phyloP scores from a whole-genome alignment of 306 rosid species.

The Hippophae tibetana region DNA sequence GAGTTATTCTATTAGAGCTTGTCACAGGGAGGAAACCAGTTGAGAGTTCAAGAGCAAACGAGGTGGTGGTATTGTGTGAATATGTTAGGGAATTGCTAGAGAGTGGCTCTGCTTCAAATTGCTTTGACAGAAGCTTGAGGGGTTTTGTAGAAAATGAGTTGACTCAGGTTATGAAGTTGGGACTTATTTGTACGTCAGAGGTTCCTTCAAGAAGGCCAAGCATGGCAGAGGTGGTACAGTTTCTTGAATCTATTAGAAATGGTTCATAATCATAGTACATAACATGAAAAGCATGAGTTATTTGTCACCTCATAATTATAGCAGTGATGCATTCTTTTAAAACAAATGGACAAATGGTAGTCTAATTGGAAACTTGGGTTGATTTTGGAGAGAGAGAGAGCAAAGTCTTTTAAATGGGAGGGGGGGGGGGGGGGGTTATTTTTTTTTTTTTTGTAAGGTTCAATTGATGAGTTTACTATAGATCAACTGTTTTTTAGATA shows the following conservation, averaged over 20 bases:
- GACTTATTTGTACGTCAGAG: constrained; percentile 78
- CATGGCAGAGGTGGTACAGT: constrained; percentile 96
- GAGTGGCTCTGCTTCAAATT: constrained; percentile 64
- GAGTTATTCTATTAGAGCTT: constrained; percentile 87
- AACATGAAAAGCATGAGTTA: not conserved
- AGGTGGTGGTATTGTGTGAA: constrained; percentile 87
- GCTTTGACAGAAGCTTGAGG: constrained; percentile 63
- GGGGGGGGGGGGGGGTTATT: not conserved
- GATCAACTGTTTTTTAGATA: constrained; percentile 22
- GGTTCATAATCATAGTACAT: constrained; percentile 49
- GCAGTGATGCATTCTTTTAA: constrained; percentile 19
- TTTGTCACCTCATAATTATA: constrained; percentile 17
- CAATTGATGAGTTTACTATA: constrained; percentile 26
- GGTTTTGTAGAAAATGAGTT: constrained; percentile 86
- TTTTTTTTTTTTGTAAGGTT: constrained; percentile 36
- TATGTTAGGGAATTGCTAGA: constrained; percentile 70
- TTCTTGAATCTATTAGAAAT: constrained; percentile 89
- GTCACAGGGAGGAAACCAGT: constrained; percentile 96
- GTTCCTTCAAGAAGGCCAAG: constrained; percentile 84
- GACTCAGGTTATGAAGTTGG: constrained; percentile 89
- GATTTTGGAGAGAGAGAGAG: constrained; percentile 14
- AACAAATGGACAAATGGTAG: not conserved
- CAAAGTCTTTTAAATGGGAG: constrained; percentile 14
- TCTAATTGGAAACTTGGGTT: constrained; percentile 11
- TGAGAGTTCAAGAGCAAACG: constrained; percentile 70